A percentile compares a stretch with the other conserved stretches of the same genome.
Conservation (phyloP, 768 basidiomycete genomes). For the Pisolithus tinctorius region DNA sequence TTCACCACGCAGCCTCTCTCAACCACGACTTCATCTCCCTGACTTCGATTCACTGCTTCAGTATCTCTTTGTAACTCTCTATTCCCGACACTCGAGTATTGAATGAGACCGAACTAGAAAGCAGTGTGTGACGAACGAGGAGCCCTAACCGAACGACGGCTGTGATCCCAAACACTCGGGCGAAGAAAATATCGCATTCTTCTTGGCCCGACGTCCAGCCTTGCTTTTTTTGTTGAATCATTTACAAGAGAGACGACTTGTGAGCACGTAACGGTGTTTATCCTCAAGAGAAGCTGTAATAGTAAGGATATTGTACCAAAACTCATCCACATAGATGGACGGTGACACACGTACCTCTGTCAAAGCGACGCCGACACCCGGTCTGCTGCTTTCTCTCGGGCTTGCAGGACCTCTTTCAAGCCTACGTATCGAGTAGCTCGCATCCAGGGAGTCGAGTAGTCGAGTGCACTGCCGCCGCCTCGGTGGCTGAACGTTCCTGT, state of each 20-base stretch:
- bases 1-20: constrained; percentile 89
- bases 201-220: constrained; percentile 85
- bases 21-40: constrained; percentile 88
- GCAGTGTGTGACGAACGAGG: constrained; percentile 54
- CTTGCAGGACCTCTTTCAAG: constrained; percentile 86
- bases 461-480: constrained; percentile 44
- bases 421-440: constrained; percentile 84
- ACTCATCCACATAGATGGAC: constrained; percentile 1
- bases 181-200: constrained; percentile 88
- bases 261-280: constrained; percentile 68
- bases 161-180: constrained; percentile 84
- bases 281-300: constrained; percentile 68
- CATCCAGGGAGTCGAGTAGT: constrained; percentile 81
- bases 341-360: constrained; percentile 64
- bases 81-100: constrained; percentile 47
- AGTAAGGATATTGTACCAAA: neutral
- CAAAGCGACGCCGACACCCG: constrained; percentile 93
- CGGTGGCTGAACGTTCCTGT: constrained; percentile 31
- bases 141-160: constrained; percentile 81
- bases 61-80: constrained; percentile 49
- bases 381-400: constrained; percentile 84
- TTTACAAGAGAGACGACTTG: constrained; percentile 74
- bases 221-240: constrained; percentile 59
- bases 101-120: constrained; percentile 48
- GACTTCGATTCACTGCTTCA: constrained; percentile 56